Conservation (phyloP, 345 rosid species). For the Lumnitzera racemosa region DNA sequence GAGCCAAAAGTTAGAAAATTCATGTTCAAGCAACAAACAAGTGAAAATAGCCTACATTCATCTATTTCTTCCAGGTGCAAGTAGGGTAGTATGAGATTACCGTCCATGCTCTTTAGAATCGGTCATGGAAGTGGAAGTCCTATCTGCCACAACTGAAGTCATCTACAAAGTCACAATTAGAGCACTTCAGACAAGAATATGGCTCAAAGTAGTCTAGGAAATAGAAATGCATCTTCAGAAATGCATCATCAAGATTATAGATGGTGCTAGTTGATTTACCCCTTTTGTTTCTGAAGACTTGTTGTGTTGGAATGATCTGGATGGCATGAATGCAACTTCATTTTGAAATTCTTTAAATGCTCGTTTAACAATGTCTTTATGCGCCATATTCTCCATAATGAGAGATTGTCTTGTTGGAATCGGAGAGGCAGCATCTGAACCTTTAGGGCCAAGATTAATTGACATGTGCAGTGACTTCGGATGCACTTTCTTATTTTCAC, state of each 20-base stretch:
- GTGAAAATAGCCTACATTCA: too few relatives aligned
- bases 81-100: constrained; percentile 31
- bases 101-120: constrained; percentile 49
- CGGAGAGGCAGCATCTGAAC: constrained; percentile 28
- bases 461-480: constrained; percentile 77
- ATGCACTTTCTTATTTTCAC: constrained; percentile 44
- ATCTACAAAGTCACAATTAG: constrained; percentile 23
- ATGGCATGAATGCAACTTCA: constrained; percentile 24
- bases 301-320: constrained; percentile 33
- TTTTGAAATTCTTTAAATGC: constrained; percentile 77
- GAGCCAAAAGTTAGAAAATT: too few relatives aligned
- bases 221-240: neutral
- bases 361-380: constrained; percentile 85
- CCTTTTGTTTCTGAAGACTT: constrained; percentile 40
- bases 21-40: too few relatives aligned
- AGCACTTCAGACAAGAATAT: constrained; percentile 2
- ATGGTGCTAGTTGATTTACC: constrained; percentile 21
- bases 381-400: constrained; percentile 93
- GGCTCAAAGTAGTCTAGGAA: neutral
- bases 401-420: constrained; percentile 47
- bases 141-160: constrained; percentile 32
- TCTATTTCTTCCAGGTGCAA: neutral
- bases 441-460: constrained; percentile 39
- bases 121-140: constrained; percentile 26
- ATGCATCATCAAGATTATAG: neutral